Percentiles rank a stretch among this genome's conserved stretches.
phyloP scores from a whole-genome alignment of 352 stramenopile species.

The Phytophthora pluvialis region DNA sequence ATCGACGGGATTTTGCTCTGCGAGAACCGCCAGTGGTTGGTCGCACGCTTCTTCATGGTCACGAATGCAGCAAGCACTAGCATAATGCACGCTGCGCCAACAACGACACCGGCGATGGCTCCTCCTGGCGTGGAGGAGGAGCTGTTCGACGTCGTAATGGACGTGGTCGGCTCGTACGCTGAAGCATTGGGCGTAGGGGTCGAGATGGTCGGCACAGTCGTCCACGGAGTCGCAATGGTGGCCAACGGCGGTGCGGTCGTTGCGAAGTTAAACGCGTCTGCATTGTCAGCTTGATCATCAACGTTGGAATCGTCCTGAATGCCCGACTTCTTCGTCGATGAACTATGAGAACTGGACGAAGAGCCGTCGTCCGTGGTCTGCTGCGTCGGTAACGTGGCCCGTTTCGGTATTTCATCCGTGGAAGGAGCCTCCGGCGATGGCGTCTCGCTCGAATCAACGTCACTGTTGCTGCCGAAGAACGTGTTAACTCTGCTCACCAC shows the following conservation, averaged over 20 bases:
- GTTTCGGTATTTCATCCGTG: slow-evolving; percentile 2
- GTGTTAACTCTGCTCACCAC: slow-evolving; percentile 24
- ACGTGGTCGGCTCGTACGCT: slow-evolving; percentile 22
- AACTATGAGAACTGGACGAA: not conserved
- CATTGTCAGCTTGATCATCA: slow-evolving; percentile 11
- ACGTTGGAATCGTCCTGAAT: slow-evolving; percentile 5
- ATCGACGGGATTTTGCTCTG: slow-evolving; percentile 23
- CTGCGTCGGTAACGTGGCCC: not conserved
- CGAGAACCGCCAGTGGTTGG: slow-evolving; percentile 8
- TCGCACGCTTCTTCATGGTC: slow-evolving; percentile 18
- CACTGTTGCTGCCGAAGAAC: slow-evolving; percentile 7
- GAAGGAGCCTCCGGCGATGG: not conserved
- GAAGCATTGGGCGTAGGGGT: slow-evolving; percentile 22
- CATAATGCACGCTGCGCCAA: slow-evolving; percentile 28
- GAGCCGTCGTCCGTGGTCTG: not conserved
- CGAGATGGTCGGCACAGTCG: not conserved
- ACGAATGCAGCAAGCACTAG: slow-evolving; percentile 32
- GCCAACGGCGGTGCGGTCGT: slow-evolving; percentile 4
- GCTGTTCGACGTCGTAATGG: slow-evolving; percentile 13
- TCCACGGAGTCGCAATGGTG: slow-evolving; percentile 13
- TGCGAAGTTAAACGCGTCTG: slow-evolving; percentile 9
- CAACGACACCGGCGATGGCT: slow-evolving; percentile 24
- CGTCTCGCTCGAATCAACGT: slow-evolving; percentile 8
- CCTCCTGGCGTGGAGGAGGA: slow-evolving; percentile 10
- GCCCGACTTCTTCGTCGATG: not conserved